A percentile compares a stretch with the other conserved stretches of the same genome.
phyloP scores from a whole-genome alignment of 768 basidiomycete genomes.

The Termitomyces sp. region DNA sequence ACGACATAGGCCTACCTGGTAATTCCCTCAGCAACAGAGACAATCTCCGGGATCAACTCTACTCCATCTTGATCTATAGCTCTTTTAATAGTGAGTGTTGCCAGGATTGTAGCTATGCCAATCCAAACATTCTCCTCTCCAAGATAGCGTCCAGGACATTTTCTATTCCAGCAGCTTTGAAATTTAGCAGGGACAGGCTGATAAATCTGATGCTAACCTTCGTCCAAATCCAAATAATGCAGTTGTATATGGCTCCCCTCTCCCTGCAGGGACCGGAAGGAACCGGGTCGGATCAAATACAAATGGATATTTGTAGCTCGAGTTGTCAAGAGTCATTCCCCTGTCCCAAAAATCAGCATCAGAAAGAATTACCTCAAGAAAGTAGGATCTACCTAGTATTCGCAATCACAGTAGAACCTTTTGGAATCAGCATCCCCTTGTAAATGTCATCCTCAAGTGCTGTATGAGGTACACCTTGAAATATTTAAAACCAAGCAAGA shows the following conservation, averaged over 20 bases:
- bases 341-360: slow-evolving; percentile 26
- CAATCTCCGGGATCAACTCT: slow-evolving; percentile 25
- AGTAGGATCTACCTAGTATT: not conserved
- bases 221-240: slow-evolving; percentile 21
- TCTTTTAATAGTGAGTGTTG: slow-evolving; percentile 29
- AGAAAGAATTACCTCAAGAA: slow-evolving; percentile 18
- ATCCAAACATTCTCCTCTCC: slow-evolving; percentile 34
- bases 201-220: slow-evolving; percentile 9
- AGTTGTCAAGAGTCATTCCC: slow-evolving; percentile 30
- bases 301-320: slow-evolving; percentile 29
- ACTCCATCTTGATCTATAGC: slow-evolving; percentile 24
- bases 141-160: slow-evolving; percentile 36
- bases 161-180: not conserved
- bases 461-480: not conserved
- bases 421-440: slow-evolving; percentile 15
- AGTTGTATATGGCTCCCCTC: slow-evolving; percentile 6
- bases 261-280: slow-evolving; percentile 15
- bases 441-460: not conserved
- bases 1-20: not conserved
- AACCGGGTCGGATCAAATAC: slow-evolving; percentile 36
- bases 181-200: not conserved
- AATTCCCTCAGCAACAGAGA: not conserved
- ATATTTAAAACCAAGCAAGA: too few species aligned
- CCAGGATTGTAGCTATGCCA: slow-evolving; percentile 14
- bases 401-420: slow-evolving; percentile 20